Evolutionary conservation across 495 filamentous ascomycete genomes (phyloP), one percentile per base, ranked within the genome.

Genomic region (Neurospora pannonica): DNA sequence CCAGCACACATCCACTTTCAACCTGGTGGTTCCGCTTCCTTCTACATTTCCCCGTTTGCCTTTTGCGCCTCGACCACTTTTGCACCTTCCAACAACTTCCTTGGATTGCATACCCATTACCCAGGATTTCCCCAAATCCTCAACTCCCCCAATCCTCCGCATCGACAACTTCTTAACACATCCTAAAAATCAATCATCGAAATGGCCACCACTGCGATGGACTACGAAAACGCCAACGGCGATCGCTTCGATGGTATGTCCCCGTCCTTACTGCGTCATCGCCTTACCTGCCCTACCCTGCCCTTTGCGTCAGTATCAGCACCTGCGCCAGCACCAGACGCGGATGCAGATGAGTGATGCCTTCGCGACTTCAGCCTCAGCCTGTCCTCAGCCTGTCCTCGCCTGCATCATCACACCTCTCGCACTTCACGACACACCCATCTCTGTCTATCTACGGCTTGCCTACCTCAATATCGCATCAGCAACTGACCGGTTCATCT

Each of bases 191-290:
- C 71, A 70, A 70, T 74, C 74, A 77, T 82, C 54, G 28, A 67
- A 15, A 88, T 88, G 86, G 85, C 87, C 21, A 88, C 87, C 62
- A 86, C 85, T 7, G 83, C 85, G 74, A 92, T 94, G 88, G 94
- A 97, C 79, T 96, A 94, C 85, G 94, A 96, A 79, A 92, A 90
- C 80, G 93, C 94, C 75, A 93, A 91, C 81, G 86, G 84, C 73
- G 90, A 93, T 84, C 92, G 92, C 75, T 96, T 93, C 78, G 92
- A 95, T 76, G 94, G 94, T 96, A 88, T 84, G 91, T 85, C 71
- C 48, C 42, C 69, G 36, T 39, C 42, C 38, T 74, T 5, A 39
- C 28, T 43, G 67, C 21, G 28, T 54, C 38, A 24, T 70, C 21
- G 37, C 38, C 72, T 71, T 38, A 15, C 28, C 37, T 24, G 8